These are phyloP conservation scores for Ceratobasidium sp. DNA, from an alignment of 1,284 basidiomycete species.

Conservation along the genomic window DNA sequence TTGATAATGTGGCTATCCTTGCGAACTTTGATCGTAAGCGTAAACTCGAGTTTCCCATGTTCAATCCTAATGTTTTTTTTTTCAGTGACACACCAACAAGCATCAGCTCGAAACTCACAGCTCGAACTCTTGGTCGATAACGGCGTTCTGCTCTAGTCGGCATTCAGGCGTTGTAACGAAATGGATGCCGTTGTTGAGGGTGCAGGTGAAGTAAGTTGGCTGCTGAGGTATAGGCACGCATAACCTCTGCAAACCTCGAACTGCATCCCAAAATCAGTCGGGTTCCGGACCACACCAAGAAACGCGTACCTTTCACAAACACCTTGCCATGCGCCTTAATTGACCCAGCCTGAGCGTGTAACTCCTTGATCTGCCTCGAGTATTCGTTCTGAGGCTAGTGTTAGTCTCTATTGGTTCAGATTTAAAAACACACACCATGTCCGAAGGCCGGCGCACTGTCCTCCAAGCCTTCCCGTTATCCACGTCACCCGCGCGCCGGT, in stretches of 20 bases:
- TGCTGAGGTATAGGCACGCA: constrained; percentile 78
- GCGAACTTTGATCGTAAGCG: constrained; percentile 83
- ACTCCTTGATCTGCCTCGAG: constrained; percentile 85
- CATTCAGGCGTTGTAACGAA: constrained; percentile 92
- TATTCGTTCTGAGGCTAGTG: constrained; percentile 79
- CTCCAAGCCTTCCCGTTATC: constrained; percentile 89
- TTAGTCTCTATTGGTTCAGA: background rate
- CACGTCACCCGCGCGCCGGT: constrained; percentile 78
- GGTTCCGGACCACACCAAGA: background rate
- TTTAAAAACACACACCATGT: constrained; percentile 73
- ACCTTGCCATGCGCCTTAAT: constrained; percentile 90
- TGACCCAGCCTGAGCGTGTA: constrained; percentile 76
- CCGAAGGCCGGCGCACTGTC: constrained; percentile 85
- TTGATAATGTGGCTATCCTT: constrained; percentile 82
- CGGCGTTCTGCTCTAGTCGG: constrained; percentile 68
- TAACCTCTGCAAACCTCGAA: constrained; percentile 79
- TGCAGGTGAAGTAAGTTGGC: constrained; percentile 83
- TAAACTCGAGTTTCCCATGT: constrained; percentile 90
- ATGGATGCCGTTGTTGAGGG: constrained; percentile 96
- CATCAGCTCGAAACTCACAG: constrained; percentile 65
- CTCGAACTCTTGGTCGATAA: constrained; percentile 93
- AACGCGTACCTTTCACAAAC: constrained; percentile 82
- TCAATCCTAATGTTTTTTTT: constrained; percentile 69
- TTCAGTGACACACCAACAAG: constrained; percentile 21
- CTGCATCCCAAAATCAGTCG: constrained; percentile 57